Base-by-base conservation (phyloP, 768 basidiomycete genomes). In the Tylopilus vinaceipallidus region DNA sequence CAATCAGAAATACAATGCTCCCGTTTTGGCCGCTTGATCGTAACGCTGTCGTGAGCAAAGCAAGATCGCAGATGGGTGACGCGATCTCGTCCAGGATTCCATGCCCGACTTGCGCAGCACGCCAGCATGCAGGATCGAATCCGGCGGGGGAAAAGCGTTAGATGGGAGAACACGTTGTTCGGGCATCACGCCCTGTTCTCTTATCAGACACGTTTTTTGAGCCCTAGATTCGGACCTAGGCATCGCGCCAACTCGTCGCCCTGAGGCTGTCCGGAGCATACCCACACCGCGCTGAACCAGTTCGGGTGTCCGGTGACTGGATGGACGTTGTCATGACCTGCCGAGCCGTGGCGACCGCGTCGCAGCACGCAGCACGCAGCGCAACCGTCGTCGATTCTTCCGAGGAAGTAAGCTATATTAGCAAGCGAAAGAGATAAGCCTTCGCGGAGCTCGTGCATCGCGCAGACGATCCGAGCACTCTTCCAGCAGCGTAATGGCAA, bases 181-280 rank as follows among this genome's bases (percentile, higher is more conserved):
- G 11, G 26, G n/a, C 30, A 36, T 19, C 22, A 5, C 34, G 2
- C 34, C 26, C 23, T n/a, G n/a, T n/a, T n/a, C n/a, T n/a, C n/a
- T n/a, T n/a, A 56, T 42, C 36, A 47, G n/a, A 35, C 50, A 49
- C 42, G 51, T 49, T 54, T 30, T 23, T 27, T 26, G 27, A 53
- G 19, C 50, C 51, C 19, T 10, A 16, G 11, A 6, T 30, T 32
- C 16, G 40, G 47, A 17, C 14, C 23, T 16, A 20, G 50, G 39
- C 34, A 10, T 16, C 42, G 23, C 41, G 27, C 17, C 8, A n/a
- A 22, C n/a, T n/a, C n/a, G 3, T 11, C 27, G 26, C n/a, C 40
- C 34, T 33, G 16, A 20, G 39, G 23, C 35, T 24, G n/a, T n/a
- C n/a, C 44, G 46, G 57, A 43, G 9, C 52, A 42, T 57, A 42